Evolutionary conservation across 345 rosid genomes (phyloP), one percentile per base, ranked within the genome.

Genomic region (Populus deltoides): DNA sequence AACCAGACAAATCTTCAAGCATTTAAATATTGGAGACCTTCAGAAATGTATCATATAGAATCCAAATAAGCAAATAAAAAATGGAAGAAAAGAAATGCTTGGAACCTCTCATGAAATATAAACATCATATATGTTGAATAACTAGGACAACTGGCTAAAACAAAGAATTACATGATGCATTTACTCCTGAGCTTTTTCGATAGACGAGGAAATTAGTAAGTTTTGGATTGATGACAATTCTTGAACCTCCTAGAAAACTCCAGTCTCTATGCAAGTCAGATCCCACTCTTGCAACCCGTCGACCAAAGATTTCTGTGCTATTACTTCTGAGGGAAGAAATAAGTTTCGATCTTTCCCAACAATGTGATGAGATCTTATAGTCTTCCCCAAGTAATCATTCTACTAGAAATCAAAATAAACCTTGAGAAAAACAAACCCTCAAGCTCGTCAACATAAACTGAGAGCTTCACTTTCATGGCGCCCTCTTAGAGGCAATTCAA

Each of bases 101-200:
- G 1, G 11, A 22, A 36, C 12, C 13, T 62, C 43, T 43, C n/a
- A 41, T 5, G 4, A 78, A 66, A 66, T 33, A 18, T 27, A 10
- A 65, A 66, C 6, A 33, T 16, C 17, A 47, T 25, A 59, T 35
- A 31, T 4, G 24, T 10, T 39, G 15, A 71, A 55, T 11, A 75
- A 43, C 38, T 12, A 47, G 66, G 27, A 31, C 24, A 11, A 43
- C 15, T 5, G 27, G 18, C 17, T n/a, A 74, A 77, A 71, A n/a
- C 29, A 18, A 35, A 27, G 71, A 69, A 80, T 87, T 90, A 93
- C 97, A 94, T 83, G 98, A 93, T 85, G 98, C 95, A 63, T 79
- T 85, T 68, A 90, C 79, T 72, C 78, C 24, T 1, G 82, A 70
- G 80, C 73, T 25, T 76, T 86, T 93, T 71, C 59, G 86, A 77